Evolutionary conservation across 1,284 basidiomycete species (phyloP).

Genomic region (Fomes fomentarius): DNA sequence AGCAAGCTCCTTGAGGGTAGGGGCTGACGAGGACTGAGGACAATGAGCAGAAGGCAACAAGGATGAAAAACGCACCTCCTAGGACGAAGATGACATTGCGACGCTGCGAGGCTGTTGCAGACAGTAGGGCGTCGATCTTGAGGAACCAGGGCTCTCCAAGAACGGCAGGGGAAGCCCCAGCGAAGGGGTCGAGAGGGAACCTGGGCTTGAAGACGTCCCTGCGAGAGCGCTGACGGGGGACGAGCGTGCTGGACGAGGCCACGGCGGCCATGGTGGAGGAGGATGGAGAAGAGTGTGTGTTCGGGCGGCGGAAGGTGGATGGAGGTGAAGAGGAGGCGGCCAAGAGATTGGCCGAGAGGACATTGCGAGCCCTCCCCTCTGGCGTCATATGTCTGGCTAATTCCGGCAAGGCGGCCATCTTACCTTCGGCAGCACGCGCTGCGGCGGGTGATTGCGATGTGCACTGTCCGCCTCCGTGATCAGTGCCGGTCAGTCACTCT

Average conservation of each 20-base stretch:
- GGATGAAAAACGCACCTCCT: constrained; percentile 41
- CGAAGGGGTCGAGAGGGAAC: constrained; percentile 54
- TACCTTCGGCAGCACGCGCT: constrained; percentile 8
- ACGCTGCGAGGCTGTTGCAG: constrained; percentile 28
- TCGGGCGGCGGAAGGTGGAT: not conserved
- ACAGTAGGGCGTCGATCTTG: constrained; percentile 32
- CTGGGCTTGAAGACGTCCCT: constrained; percentile 49
- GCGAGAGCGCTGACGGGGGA: constrained; percentile 21
- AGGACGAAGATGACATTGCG: constrained; percentile 53
- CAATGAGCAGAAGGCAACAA: not conserved
- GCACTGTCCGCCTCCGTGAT: too few species aligned
- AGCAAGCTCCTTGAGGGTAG: constrained; percentile 42
- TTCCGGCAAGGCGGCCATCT: constrained; percentile 12
- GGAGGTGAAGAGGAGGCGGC: not conserved
- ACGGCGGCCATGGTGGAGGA: constrained; percentile 12
- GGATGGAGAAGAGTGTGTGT: not conserved
- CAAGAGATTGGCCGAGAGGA: not conserved
- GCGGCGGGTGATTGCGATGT: not conserved
- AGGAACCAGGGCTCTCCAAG: constrained; percentile 42
- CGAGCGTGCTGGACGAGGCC: constrained; percentile 22
- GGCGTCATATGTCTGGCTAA: constrained; percentile 20
- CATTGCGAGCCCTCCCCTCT: constrained; percentile 12
- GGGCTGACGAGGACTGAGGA: constrained; percentile 34
- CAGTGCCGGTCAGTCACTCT: too few species aligned
- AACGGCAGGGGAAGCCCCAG: constrained; percentile 23